Evolutionary conservation across 768 basidiomycete species (phyloP).

Genomic region (Leccinum truebloodii): DNA sequence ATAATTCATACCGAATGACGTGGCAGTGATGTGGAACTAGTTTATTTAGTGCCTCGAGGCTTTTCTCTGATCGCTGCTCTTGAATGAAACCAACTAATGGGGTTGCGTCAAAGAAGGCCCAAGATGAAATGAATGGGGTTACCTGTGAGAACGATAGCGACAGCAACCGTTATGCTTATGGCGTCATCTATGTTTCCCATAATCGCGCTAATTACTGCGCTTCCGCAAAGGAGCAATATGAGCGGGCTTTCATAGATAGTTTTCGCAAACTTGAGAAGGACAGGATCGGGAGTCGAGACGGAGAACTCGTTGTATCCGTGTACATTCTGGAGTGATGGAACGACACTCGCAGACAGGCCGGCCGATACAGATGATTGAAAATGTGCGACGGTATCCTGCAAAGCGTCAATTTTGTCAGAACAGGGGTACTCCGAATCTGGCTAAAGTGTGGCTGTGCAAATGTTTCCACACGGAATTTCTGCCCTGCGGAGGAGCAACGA

Average conservation of each 20-base stretch:
- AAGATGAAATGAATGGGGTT: slow-evolving; percentile 22
- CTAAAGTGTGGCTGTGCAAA: slow-evolving; percentile 13
- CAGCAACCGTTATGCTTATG: slow-evolving; percentile 87
- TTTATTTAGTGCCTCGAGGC: slow-evolving; percentile 92
- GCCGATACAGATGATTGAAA: slow-evolving; percentile 62
- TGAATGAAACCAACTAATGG: slow-evolving; percentile 86
- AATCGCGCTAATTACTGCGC: slow-evolving; percentile 82
- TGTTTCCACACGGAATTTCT: slow-evolving; percentile 7
- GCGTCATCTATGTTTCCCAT: slow-evolving; percentile 98
- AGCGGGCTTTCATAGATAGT: slow-evolving; percentile 95
- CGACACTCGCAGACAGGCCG: slow-evolving; percentile 64
- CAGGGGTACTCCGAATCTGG: slow-evolving; percentile 7
- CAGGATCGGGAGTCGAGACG: slow-evolving; percentile 77
- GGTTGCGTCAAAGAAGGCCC: neutral
- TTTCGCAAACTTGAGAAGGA: slow-evolving; percentile 86
- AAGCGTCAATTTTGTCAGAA: slow-evolving; percentile 8
- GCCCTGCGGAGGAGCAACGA: neutral
- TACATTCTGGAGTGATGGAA: slow-evolving; percentile 60
- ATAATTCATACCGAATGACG: slow-evolving; percentile 58
- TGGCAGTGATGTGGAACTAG: slow-evolving; percentile 97
- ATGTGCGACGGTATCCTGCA: slow-evolving; percentile 71
- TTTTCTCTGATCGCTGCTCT: slow-evolving; percentile 92
- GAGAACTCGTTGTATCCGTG: slow-evolving; percentile 96
- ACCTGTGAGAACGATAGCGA: slow-evolving; percentile 94
- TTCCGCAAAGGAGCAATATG: slow-evolving; percentile 87